Base-by-base conservation (phyloP, 2,329 filamentous ascomycete genomes). In the Cadophora luteo-olivacea region DNA sequence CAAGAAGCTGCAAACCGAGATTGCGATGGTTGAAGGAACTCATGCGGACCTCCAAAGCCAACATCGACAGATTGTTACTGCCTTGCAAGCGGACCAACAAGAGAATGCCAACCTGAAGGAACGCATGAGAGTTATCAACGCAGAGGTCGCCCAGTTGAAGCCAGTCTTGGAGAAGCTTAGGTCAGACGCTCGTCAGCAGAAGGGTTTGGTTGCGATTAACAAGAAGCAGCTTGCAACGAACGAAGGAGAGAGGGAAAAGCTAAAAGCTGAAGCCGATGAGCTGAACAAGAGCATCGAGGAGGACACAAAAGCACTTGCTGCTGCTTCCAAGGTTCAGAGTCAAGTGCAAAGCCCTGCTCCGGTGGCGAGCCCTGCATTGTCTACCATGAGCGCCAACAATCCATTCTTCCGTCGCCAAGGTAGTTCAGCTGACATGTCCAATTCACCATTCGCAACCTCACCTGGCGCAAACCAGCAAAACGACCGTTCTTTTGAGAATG, bases 171-270 rank as follows among this genome's bases (percentile, higher is more conserved):
- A 99, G 79, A 98, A 97, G 83, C 86, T 97, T 75, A 94, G 92
- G 79, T 93, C 91, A 14, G 94, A 97, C 75, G 94, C 94, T 32
- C 90, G 96, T 52, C 96, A 98, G 79, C 94, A 98, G 78, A 98
- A 97, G 82, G 96, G 96, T 22, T 85, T 98, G 72, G 95, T 97
- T 36, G 94, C 96, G 54, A 99, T 99, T 82, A 97, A 97, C 82
- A 98, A 97, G 85, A 99, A 99, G 83, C 96, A 99, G 81, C 84
- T 98, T 69, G 88, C 91, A 45, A 97, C 94, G 0, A 93, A 91
- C 67, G 96, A 99, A 80, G 88, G 87, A 60, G 95, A 98, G 79
- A 88, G 92, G 38, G 95, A 98, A 69, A 95, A 93, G 83, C 84
- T 97, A 49, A 94, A 94, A 82, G 83, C 84, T 1, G 95, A 98